A percentile compares a stretch with the other conserved stretches of the same genome.
These are phyloP conservation scores for Amanita subjunquillea DNA, from an alignment of 768 basidiomycete species.

Conservation along the genomic window DNA sequence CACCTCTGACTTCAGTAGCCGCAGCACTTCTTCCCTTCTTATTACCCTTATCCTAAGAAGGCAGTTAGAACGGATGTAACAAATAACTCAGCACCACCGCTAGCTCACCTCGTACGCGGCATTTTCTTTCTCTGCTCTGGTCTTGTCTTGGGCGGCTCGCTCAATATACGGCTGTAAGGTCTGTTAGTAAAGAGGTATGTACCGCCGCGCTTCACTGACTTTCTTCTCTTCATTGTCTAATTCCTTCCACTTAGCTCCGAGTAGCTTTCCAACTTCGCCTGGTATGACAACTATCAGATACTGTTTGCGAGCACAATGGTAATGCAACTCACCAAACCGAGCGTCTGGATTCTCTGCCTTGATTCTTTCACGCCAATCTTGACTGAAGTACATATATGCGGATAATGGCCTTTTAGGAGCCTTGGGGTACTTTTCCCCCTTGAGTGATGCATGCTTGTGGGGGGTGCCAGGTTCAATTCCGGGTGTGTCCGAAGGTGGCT, in stretches of 20 bases:
- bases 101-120: conserved; percentile 33
- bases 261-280: conserved; percentile 91
- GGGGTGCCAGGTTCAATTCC: no score
- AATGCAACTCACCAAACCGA: conserved; percentile 58
- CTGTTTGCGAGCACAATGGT: conserved; percentile 7
- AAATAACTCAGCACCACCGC: neutral
- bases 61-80: neutral
- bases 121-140: conserved; percentile 78
- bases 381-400: conserved; percentile 98
- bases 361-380: conserved; percentile 92
- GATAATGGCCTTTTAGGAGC: conserved; percentile 89
- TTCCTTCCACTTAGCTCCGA: conserved; percentile 97
- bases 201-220: conserved; percentile 30
- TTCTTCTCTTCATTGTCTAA: conserved; percentile 87
- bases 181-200: conserved; percentile 3
- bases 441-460: conserved; percentile 28
- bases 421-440: conserved; percentile 70
- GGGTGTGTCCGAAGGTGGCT: conserved; percentile 19
- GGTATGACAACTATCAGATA: conserved; percentile 5
- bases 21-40: conserved; percentile 13
- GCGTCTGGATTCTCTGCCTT: conserved; percentile 95
- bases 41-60: conserved; percentile 11
- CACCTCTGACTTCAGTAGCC: conserved; percentile 14
- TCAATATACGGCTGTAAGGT: conserved; percentile 71
- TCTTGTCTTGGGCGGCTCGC: conserved; percentile 80